These are phyloP conservation scores for Acer negundo DNA, from an alignment of 345 rosid species.

Conservation along the genomic window DNA sequence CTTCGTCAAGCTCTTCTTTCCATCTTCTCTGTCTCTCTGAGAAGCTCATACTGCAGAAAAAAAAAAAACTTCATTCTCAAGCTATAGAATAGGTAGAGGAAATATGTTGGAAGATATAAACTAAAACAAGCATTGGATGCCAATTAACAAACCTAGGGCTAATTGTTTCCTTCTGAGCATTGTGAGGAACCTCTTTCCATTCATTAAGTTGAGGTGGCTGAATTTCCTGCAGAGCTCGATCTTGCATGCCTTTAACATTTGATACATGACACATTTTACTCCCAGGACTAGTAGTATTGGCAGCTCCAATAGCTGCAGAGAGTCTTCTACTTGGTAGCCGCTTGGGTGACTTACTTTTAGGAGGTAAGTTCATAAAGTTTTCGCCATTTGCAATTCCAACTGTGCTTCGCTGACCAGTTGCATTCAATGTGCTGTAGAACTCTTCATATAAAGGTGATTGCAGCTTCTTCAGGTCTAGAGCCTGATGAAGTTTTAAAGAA, in stretches of 20 bases:
- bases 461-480: constrained; percentile 73
- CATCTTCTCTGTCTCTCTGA: constrained; percentile 68
- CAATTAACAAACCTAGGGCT: constrained; percentile 53
- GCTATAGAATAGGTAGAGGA: not conserved
- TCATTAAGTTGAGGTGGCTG: constrained; percentile 52
- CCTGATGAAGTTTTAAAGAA: constrained; percentile 40
- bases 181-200: constrained; percentile 37
- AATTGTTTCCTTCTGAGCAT: constrained; percentile 39
- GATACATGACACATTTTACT: constrained; percentile 34
- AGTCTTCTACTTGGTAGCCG: constrained; percentile 75
- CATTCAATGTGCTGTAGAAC: constrained; percentile 74
- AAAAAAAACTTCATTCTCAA: constrained; percentile 23
- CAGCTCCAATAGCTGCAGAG: constrained; percentile 50
- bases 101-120: not conserved
- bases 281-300: constrained; percentile 44
- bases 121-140: constrained; percentile 15
- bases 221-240: constrained; percentile 54
- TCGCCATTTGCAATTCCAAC: constrained; percentile 44
- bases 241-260: constrained; percentile 34
- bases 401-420: constrained; percentile 42
- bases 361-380: constrained; percentile 64
- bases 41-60: constrained; percentile 45
- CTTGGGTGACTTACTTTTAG: constrained; percentile 78
- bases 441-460: constrained; percentile 86
- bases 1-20: constrained; percentile 91